Conservation (phyloP, 805 yeast species). For the Tetrapisispora phaffii region DNA sequence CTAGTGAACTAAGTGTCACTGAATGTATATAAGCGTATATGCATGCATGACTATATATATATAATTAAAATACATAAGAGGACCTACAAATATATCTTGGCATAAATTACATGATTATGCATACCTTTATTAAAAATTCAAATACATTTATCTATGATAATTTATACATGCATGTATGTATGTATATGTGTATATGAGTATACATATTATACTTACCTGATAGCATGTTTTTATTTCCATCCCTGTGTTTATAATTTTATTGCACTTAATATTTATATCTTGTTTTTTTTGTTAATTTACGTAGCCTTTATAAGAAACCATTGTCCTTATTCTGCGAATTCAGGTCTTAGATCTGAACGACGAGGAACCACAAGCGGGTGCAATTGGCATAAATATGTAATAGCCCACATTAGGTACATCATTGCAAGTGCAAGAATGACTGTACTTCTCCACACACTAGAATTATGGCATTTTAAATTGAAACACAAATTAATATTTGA, state of each 20-base stretch:
- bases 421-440: constrained; percentile 57
- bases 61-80: neutral
- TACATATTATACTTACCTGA: neutral
- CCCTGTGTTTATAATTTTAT: neutral
- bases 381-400: constrained; percentile 73
- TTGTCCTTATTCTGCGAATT: constrained; percentile 31
- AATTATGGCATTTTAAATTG: neutral
- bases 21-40: too few species aligned
- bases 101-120: neutral
- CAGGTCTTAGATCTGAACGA: constrained; percentile 84
- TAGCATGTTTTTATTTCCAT: neutral
- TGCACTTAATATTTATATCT: neutral
- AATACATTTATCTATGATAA: neutral
- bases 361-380: constrained; percentile 89
- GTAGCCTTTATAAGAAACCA: neutral
- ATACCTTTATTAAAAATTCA: neutral
- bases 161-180: too few species aligned
- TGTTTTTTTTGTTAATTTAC: too few species aligned
- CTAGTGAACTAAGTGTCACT: too few species aligned
- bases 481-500: neutral
- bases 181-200: neutral
- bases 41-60: too few species aligned
- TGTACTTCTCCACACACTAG: constrained; percentile 62
- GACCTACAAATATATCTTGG: neutral
- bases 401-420: constrained; percentile 88